Conservation (phyloP, 2,329 filamentous ascomycete genomes). For the Mycosphaerella arachidis region DNA sequence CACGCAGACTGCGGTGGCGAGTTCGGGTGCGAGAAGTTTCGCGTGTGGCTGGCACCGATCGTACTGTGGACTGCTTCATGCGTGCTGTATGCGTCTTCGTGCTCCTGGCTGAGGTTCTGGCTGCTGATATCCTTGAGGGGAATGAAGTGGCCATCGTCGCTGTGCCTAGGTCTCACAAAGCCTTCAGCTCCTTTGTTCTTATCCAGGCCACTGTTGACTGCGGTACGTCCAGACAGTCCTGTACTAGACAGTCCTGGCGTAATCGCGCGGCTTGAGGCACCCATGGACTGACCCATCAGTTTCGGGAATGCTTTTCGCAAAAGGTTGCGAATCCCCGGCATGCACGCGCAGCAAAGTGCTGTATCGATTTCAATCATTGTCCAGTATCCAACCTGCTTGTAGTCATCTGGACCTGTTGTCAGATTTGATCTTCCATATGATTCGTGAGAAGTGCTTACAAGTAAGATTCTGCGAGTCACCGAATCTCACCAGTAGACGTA, state of each 20-base stretch:
- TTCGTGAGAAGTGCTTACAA: not conserved
- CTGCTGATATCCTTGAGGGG: constrained; percentile 54
- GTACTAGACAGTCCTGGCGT: constrained; percentile 2
- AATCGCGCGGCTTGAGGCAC: not conserved
- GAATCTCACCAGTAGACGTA: constrained; percentile 14
- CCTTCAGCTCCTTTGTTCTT: constrained; percentile 9
- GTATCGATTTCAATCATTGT: constrained; percentile 17
- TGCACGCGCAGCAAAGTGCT: constrained; percentile 18
- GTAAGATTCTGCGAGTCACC: constrained; percentile 16
- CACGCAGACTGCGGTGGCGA: constrained; percentile 3
- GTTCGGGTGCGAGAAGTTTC: constrained; percentile 3
- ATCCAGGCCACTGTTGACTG: constrained; percentile 10
- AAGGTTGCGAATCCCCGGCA: constrained; percentile 19
- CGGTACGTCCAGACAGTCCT: constrained; percentile 13
- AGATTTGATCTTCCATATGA: not conserved
- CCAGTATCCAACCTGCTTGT: constrained; percentile 19
- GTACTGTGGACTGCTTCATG: not conserved
- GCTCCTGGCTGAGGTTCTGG: constrained; percentile 37
- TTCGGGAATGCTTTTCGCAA: constrained; percentile 14
- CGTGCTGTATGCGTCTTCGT: constrained; percentile 14
- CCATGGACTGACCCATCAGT: constrained; percentile 10
- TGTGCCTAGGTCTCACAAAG: constrained; percentile 12
- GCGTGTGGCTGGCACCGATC: not conserved
- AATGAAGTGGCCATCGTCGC: constrained; percentile 18
- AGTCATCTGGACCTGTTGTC: constrained; percentile 10